A percentile compares a stretch with the other conserved stretches of the same genome.
Evolutionary conservation across 306 rosid genomes (phyloP).

Genomic region (Corylus heterophylla): DNA sequence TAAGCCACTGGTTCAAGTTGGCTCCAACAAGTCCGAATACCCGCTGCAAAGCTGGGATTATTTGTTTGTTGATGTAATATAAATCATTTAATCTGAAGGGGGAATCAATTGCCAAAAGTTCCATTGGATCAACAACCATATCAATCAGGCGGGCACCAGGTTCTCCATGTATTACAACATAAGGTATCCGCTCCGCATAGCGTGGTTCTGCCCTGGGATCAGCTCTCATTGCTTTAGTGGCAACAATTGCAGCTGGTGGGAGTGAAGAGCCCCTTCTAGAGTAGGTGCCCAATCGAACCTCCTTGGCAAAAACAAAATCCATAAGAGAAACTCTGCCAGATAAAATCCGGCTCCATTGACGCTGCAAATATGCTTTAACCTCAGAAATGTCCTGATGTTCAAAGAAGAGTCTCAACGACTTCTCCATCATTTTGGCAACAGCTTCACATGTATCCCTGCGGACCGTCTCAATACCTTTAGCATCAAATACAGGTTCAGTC

Average conservation of each 20-base stretch:
- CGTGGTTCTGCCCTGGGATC: conserved; percentile 97
- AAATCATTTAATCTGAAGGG: conserved; percentile 77
- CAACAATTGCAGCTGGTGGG: conserved; percentile 98
- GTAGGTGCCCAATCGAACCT: conserved; percentile 89
- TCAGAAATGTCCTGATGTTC: conserved; percentile 64
- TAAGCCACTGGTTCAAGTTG: conserved; percentile 78
- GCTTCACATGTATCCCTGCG: conserved; percentile 94
- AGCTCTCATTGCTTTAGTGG: conserved; percentile 79
- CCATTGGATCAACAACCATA: conserved; percentile 92
- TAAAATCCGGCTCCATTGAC: conserved; percentile 88
- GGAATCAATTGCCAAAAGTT: conserved; percentile 72
- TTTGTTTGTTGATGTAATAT: conserved; percentile 88
- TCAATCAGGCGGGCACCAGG: conserved; percentile 91
- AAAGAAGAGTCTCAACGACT: conserved; percentile 80
- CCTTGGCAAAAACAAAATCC: conserved; percentile 95
- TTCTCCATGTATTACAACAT: conserved; percentile 86
- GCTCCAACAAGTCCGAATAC: conserved; percentile 86
- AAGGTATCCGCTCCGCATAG: conserved; percentile 84
- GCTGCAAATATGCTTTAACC: conserved; percentile 78
- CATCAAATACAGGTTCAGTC: conserved; percentile 78
- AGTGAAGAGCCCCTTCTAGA: conserved; percentile 63
- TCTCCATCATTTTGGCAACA: conserved; percentile 86
- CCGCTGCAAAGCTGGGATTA: conserved; percentile 90
- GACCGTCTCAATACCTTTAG: conserved; percentile 95
- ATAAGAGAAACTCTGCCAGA: conserved; percentile 72